Evolutionary conservation across 1,284 basidiomycete species (phyloP), one percentile per base, ranked within the genome.

Genomic region (Tilletia walkeri): DNA sequence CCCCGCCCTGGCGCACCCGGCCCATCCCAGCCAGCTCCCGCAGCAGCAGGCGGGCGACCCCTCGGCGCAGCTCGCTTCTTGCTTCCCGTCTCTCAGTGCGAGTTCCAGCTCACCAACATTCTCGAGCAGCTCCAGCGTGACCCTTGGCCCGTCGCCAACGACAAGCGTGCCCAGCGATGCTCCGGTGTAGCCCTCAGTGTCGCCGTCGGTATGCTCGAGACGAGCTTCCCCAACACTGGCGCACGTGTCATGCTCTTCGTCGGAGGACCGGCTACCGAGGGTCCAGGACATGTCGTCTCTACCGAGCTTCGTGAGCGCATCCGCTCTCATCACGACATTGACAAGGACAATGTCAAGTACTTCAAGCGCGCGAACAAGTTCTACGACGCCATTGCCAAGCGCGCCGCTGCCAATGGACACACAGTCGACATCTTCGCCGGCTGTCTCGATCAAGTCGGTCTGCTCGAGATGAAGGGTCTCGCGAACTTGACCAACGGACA

Each of bases 361-460:
- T 99, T 91, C 86, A 99, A 99, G 87, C 91, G 94, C 67, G 94
- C 96, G 30, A 89, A 89, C 78, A 98, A 98, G 92, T 98, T 95
- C 85, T 99, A 97, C 85, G 96, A 99, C 86, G 89, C 88, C 47
- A 89, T 99, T 24, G 92, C 94, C n/a, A 93, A 94, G 84, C 90
- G 96, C 67, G 94, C 89, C 2, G 95, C 96, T 4, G 90, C 91
- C 84, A 98, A 96, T 75, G 96, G 96, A 0, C 95, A 99, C 82
- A 90, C 92, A 4, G 88, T 99, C 70, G 96, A 99, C 84, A 87
- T 99, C 70, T 99, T 97, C 81, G 93, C 95, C 54, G 96, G 96
- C 56, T 99, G 95, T 84, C 88, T 99, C 45, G 95, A 99, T 85
- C 96, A 99, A 86, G 93, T 99, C 78, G 96, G 96, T 76, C 86